Percentiles rank a stretch among this genome's conserved stretches.
Evolutionary conservation across 2,329 filamentous ascomycete genomes (phyloP).

Genomic region (Claviceps capensis): DNA sequence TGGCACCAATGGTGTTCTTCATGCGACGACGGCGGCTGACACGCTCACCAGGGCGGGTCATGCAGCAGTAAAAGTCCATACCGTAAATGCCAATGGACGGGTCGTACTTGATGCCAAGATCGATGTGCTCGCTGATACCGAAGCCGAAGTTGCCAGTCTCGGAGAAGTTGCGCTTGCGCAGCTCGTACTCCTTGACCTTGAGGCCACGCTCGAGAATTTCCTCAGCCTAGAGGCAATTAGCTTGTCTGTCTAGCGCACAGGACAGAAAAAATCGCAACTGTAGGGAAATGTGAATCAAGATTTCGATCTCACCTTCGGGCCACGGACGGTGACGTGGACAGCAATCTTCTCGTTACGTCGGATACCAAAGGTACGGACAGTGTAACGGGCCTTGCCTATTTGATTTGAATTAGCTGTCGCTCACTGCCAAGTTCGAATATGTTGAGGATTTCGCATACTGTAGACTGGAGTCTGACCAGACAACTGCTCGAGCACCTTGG

Average conservation of each 20-base stretch:
- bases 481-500: constrained; percentile 99
- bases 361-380: constrained; percentile 99
- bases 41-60: constrained; percentile 98
- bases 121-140: constrained; percentile 99
- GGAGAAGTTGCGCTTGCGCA: constrained; percentile 98
- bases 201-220: constrained; percentile 99
- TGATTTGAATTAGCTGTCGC: constrained; percentile 8
- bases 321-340: constrained; percentile 98
- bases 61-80: constrained; percentile 99
- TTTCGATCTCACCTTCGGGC: constrained; percentile 48
- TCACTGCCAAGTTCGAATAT: not conserved
- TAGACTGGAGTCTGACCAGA: constrained; percentile 99
- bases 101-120: constrained; percentile 99
- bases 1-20: constrained; percentile 73
- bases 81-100: constrained; percentile 97
- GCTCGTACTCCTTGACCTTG: constrained; percentile 99
- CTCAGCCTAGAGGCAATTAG: constrained; percentile 54
- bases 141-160: constrained; percentile 99
- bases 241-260: not conserved
- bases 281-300: not conserved
- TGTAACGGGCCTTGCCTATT: constrained; percentile 97
- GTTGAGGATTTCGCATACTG: constrained; percentile 44
- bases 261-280: too few species aligned
- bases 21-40: constrained; percentile 87
- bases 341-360: constrained; percentile 99